Evolutionary conservation across 2,329 filamentous ascomycete species (phyloP), one percentile per base, ranked within the genome.

Genomic region (Aspergillus quadricinctus): DNA sequence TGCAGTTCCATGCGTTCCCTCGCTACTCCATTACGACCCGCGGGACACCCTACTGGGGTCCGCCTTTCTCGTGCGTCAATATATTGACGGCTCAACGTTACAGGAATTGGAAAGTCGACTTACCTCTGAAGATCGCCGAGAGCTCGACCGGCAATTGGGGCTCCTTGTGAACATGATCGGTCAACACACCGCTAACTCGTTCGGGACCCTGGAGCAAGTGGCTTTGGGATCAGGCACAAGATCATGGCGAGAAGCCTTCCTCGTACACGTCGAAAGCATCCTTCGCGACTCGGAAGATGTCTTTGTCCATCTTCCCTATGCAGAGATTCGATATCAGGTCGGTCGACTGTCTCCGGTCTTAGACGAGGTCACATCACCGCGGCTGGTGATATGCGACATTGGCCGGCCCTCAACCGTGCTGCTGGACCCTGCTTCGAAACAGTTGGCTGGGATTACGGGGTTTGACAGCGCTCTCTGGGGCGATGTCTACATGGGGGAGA

Each of bases 261-360:
- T 77, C 25, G 63, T 66, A 5, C 73, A 85, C 41, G 70, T 85
- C 21, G 82, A 85, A 64, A 71, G 76, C 10, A 70, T 79, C 8
- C 70, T 86, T 25, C 80, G 81, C 17, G 83, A 85, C 61, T 80
- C 78, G 17, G 83, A 86, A 64, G 82, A 85, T 56, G 80, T 81
- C 68, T 78, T 84, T 11, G 77, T 86, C 61, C 80, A 78, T 56
- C 65, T 85, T 6, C 82, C 82, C 0, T 85, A 84, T 62, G 75
- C 79, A 9, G 77, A 78, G 53, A 79, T 85, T 55, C 77, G 83
- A 35, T 74, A 78, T 56, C 76, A 80, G 53, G 57, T 82, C n/a
- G 68, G 64, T 48, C 75, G 74, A 29, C 72, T 81, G 37, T 72
- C 74, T 1, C 65, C 72, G 9, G 69, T 70, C 0, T 73, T 86